Evolutionary conservation across 305 asterid genomes (phyloP), one percentile per base, ranked within the genome.

Genomic region (Salvia sclarea): DNA sequence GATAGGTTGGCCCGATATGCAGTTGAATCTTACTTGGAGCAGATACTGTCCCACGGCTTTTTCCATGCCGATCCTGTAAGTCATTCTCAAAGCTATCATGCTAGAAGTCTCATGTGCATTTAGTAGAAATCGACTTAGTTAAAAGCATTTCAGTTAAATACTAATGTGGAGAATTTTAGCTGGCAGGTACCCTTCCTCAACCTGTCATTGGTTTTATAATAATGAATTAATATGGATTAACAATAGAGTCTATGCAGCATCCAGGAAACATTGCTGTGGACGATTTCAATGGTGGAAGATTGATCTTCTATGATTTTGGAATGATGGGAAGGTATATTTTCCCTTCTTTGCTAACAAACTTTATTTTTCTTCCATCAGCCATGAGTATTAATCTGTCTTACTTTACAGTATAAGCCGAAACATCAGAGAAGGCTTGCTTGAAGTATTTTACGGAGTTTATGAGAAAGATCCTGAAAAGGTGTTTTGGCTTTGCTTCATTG

Each of bases 251-350:
- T 59, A 18, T 76, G 76, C 90, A 94, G 98, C 98, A 93, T 81
- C 97, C 98, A 73, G 97, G 98, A 66, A 94, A 94, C 76, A 94
- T 94, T 78, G 97, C 97, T 59, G 98, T 91, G 57, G 98, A 94
- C 70, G 96, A 94, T 80, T 84, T 86, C 67, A 94, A 91, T 74
- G 98, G 98, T 72, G 98, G 98, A 70, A 82, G 98, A 76, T 71
- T 94, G 81, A 94, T 94, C 77, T 94, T 94, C 71, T 94, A 94
- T 59, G 98, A 94, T 74, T 94, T 91, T 73, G 98, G 98, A 72
- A 94, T 94, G 98, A 94, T 94, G 98, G 97, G 97, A 82, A 90
- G 97, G 98, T 93, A 59, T 22, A 21, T 24, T 70, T 66, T 25
- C 64, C 30, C 28, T 41, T 20, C 70, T 61, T 47, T 24, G 18